These are phyloP conservation scores for Nakaseomyces glabratus DNA, from an alignment of 1,139 yeast genomes.

Conservation along the genomic window DNA sequence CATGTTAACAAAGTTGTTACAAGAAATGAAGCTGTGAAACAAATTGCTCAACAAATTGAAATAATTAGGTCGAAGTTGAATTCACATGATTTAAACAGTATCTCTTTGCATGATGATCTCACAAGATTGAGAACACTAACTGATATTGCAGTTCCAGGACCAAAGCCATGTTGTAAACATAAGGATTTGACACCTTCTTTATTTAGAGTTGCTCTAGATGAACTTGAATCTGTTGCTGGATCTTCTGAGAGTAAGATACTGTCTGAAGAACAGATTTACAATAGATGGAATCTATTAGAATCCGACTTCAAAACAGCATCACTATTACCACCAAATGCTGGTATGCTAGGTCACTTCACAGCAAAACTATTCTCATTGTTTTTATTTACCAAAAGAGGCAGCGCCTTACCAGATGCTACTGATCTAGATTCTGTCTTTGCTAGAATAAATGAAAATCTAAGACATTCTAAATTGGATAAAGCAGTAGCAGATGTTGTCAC, in stretches of 20 bases:
- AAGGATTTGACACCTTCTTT: slow-evolving; percentile 18
- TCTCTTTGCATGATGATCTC: slow-evolving; percentile 29
- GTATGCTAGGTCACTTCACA: slow-evolving; percentile 82
- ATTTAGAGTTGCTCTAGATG: slow-evolving; percentile 22
- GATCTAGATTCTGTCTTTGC: slow-evolving; percentile 87
- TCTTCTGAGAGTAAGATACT: slow-evolving; percentile 16
- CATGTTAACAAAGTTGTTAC: slow-evolving; percentile 19
- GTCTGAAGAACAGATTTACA: slow-evolving; percentile 56
- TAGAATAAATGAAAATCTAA: slow-evolving; percentile 68
- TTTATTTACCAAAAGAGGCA: slow-evolving; percentile 54
- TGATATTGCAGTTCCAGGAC: slow-evolving; percentile 20
- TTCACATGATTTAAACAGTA: slow-evolving; percentile 17
- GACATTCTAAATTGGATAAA: slow-evolving; percentile 67
- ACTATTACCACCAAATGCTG: slow-evolving; percentile 88
- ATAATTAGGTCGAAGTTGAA: slow-evolving; percentile 20
- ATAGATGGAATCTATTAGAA: slow-evolving; percentile 65
- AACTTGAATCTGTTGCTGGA: slow-evolving; percentile 18
- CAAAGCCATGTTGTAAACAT: slow-evolving; percentile 18
- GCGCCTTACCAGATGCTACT: slow-evolving; percentile 64
- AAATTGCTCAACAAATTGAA: slow-evolving; percentile 20
- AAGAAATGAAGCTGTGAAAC: slow-evolving; percentile 27
- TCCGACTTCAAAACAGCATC: slow-evolving; percentile 89
- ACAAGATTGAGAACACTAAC: slow-evolving; percentile 27
- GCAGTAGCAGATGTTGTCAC: slow-evolving; percentile 91
- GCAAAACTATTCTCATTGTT: slow-evolving; percentile 70